Percentiles rank a stretch among this genome's conserved stretches.
Evolutionary conservation across 225 moss, liverwort and hornwort species (phyloP).

Genomic region (Bryum argenteum): DNA sequence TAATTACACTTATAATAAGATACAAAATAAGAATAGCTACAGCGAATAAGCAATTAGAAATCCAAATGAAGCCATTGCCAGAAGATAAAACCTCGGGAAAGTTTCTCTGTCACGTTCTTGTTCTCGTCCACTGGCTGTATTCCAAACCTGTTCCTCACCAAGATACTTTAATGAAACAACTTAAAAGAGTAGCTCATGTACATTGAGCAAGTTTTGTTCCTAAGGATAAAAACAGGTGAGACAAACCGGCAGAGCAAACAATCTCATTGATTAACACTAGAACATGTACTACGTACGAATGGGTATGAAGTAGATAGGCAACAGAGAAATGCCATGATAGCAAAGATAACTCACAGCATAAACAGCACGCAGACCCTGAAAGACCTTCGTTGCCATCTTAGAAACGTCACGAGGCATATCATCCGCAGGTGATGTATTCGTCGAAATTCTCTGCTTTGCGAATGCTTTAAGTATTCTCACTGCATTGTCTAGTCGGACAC

Average conservation of each 20-base stretch:
- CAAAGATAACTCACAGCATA: conserved; percentile 79
- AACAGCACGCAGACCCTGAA: conserved; percentile 94
- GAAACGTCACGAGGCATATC: conserved; percentile 67
- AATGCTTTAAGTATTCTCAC: conserved; percentile 74
- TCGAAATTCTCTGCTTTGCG: conserved; percentile 48
- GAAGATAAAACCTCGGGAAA: conserved; percentile 78
- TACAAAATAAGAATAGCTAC: background rate
- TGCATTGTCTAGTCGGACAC: conserved; percentile 78
- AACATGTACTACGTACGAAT: conserved; percentile 12
- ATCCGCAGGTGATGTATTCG: conserved; percentile 51
- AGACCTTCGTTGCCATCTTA: conserved; percentile 77
- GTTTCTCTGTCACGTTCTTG: conserved; percentile 95
- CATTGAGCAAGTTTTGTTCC: background rate
- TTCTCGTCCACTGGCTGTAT: conserved; percentile 96
- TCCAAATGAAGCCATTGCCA: conserved; percentile 15
- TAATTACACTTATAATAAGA: background rate
- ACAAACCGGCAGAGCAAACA: conserved; percentile 17
- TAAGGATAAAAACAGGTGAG: background rate
- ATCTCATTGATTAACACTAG: background rate
- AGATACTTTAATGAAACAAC: conserved; percentile 30
- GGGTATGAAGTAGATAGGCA: conserved; percentile 4
- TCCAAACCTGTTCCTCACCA: conserved; percentile 75
- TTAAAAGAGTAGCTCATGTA: conserved; percentile 12
- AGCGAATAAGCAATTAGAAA: conserved; percentile 1
- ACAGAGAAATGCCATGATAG: conserved; percentile 32